Conservation (phyloP, 169 alveolate genomes). For the Hepatocystis sp. region DNA sequence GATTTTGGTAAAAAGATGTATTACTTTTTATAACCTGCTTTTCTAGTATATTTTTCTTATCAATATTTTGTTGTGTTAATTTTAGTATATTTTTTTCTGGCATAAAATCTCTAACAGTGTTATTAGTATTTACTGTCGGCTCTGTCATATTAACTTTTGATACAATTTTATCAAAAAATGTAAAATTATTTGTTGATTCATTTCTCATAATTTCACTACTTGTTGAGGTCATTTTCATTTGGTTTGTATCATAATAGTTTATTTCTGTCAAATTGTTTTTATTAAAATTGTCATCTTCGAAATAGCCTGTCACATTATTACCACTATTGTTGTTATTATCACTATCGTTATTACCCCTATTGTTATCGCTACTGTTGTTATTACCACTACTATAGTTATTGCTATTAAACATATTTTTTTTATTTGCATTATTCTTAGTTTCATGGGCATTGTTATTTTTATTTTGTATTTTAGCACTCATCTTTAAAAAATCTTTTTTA, state of each 20-base stretch:
- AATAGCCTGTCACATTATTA: slow-evolving; percentile 18
- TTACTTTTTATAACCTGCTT: slow-evolving; percentile 18
- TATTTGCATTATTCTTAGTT: too few species aligned
- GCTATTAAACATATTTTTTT: too few species aligned
- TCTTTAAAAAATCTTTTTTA: too few species aligned
- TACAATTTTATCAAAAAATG: too few species aligned
- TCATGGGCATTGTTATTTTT: too few species aligned
- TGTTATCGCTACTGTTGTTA: slow-evolving; percentile 4
- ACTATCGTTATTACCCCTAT: slow-evolving; percentile 16
- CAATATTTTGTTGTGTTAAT: slow-evolving; percentile 53
- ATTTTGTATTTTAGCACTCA: too few species aligned
- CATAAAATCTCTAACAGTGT: not conserved
- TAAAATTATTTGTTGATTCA: too few species aligned
- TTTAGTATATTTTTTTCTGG: slow-evolving; percentile 36
- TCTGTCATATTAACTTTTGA: too few species aligned
- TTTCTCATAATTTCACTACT: slow-evolving; percentile 19
- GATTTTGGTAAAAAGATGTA: slow-evolving; percentile 13
- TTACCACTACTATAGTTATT: not conserved
- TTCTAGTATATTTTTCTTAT: slow-evolving; percentile 47
- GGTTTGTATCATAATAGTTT: too few species aligned
- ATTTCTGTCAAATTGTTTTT: slow-evolving; percentile 6
- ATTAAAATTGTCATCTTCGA: slow-evolving; percentile 24
- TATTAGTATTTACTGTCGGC: too few species aligned
- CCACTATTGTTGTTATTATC: slow-evolving; percentile 6
- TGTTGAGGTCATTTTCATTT: slow-evolving; percentile 16